phyloP scores from a whole-genome alignment of 2,329 filamentous ascomycete genomes.

The Alternaria burnsii region DNA sequence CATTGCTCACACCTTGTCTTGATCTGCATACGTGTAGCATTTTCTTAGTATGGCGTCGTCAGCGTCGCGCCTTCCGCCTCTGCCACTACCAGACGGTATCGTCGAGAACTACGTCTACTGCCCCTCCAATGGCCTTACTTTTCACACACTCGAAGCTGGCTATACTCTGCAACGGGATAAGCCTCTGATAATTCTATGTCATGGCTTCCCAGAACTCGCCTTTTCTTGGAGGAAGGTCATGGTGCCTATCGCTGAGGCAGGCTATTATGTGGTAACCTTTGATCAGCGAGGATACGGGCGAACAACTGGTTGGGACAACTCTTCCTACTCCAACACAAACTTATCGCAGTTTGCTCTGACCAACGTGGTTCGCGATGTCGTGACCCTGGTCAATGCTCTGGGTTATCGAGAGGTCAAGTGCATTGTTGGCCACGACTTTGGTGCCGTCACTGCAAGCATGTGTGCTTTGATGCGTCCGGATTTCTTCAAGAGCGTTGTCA shows the following conservation, averaged over 20 bases:
- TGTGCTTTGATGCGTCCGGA: slow-evolving; percentile 70
- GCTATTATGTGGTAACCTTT: slow-evolving; percentile 72
- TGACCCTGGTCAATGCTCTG: slow-evolving; percentile 68
- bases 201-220: slow-evolving; percentile 74
- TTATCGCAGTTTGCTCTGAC: slow-evolving; percentile 66
- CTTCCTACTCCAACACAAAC: slow-evolving; percentile 61
- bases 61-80: slow-evolving; percentile 47
- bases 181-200: slow-evolving; percentile 68
- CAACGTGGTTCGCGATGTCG: slow-evolving; percentile 67
- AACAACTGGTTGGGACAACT: slow-evolving; percentile 67
- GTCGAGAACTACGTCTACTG: slow-evolving; percentile 66
- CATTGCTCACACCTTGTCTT: neutral
- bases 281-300: slow-evolving; percentile 75
- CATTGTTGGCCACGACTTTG: slow-evolving; percentile 73
- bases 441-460: slow-evolving; percentile 67
- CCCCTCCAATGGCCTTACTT: slow-evolving; percentile 63
- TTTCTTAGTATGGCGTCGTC: slow-evolving; percentile 3
- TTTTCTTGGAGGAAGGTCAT: slow-evolving; percentile 75
- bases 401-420: slow-evolving; percentile 67
- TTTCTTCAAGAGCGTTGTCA: slow-evolving; percentile 67
- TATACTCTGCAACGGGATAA: slow-evolving; percentile 48
- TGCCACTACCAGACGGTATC: slow-evolving; percentile 65
- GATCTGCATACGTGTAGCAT: neutral
- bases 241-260: slow-evolving; percentile 64
- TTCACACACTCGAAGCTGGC: slow-evolving; percentile 68